phyloP scores from a whole-genome alignment of 495 filamentous ascomycete species.

The Talaromyces ruber region DNA sequence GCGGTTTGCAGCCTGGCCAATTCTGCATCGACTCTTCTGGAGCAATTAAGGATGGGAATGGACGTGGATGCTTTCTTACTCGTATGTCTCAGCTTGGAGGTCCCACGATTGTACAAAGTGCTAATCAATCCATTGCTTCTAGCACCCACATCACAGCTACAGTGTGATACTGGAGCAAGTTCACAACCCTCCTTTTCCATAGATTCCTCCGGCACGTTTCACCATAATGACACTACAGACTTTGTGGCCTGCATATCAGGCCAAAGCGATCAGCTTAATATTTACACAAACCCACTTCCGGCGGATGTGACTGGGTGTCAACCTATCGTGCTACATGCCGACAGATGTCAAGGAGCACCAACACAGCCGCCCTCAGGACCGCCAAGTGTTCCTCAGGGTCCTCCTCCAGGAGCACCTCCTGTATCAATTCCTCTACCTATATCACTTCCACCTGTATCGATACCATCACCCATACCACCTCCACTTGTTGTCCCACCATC shows the following conservation, averaged over 20 bases:
- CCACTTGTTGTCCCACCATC: not conserved
- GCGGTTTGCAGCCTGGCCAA: slow-evolving; percentile 23
- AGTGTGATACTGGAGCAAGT: slow-evolving; percentile 50
- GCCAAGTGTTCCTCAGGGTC: not conserved
- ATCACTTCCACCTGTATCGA: not conserved
- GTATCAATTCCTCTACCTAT: not conserved
- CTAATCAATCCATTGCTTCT: slow-evolving; percentile 7
- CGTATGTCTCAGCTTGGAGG: slow-evolving; percentile 19
- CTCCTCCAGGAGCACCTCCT: not conserved
- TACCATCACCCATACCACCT: not conserved
- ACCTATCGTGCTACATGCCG: not conserved
- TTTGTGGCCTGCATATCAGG: not conserved
- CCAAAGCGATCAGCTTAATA: slow-evolving; percentile 1
- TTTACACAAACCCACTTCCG: slow-evolving; percentile 2
- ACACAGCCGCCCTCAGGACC: not conserved
- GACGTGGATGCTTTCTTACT: slow-evolving; percentile 51
- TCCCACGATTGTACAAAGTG: not conserved
- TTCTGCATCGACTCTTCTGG: slow-evolving; percentile 41
- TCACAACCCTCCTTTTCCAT: slow-evolving; percentile 39
- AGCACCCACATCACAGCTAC: slow-evolving; percentile 52
- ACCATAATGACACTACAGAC: slow-evolving; percentile 21
- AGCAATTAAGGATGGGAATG: slow-evolving; percentile 39
- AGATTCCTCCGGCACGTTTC: slow-evolving; percentile 36
- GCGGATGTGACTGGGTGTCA: not conserved
- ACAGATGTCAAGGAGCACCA: not conserved